phyloP scores from a whole-genome alignment of 768 basidiomycete genomes.

The Suillus weaverae region DNA sequence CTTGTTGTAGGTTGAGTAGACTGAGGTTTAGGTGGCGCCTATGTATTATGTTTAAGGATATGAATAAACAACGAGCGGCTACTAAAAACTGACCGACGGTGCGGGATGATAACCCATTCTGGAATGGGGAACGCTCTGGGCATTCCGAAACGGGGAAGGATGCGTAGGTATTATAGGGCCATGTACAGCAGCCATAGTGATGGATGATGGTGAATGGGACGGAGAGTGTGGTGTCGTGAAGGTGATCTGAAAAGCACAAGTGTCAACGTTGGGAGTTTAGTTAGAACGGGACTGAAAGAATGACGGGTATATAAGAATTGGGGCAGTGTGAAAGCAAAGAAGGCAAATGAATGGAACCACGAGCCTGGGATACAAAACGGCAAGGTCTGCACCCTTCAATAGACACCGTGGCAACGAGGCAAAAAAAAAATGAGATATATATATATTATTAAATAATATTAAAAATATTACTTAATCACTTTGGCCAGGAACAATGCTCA shows the following conservation, averaged over 20 bases:
- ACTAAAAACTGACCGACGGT: slow-evolving; percentile 21
- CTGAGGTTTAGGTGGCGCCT: slow-evolving; percentile 30
- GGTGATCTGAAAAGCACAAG: slow-evolving; percentile 2
- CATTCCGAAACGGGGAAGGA: slow-evolving; percentile 29
- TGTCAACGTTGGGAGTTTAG: slow-evolving; percentile 3
- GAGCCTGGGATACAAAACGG: slow-evolving; percentile 14
- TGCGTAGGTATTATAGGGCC: slow-evolving; percentile 29
- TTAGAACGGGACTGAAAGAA: slow-evolving; percentile 4
- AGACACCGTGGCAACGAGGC: slow-evolving; percentile 17
- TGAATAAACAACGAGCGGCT: too few relatives aligned
- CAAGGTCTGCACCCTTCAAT: slow-evolving; percentile 13
- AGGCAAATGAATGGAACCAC: slow-evolving; percentile 8
- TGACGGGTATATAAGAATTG: slow-evolving; percentile 9
- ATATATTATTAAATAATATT: slow-evolving; percentile 1
- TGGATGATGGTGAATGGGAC: neutral
- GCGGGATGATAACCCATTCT: slow-evolving; percentile 28
- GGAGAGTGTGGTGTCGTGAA: slow-evolving; percentile 20
- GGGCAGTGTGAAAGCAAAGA: slow-evolving; percentile 6
- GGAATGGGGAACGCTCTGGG: slow-evolving; percentile 28
- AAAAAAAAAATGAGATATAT: slow-evolving; percentile 8
- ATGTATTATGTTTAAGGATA: neutral
- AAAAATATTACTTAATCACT: slow-evolving; percentile 15
- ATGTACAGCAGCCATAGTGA: slow-evolving; percentile 33
- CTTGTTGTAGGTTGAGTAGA: slow-evolving; percentile 29
- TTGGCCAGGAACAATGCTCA: slow-evolving; percentile 12